Percentiles rank a stretch among this genome's conserved stretches.
Conservation (phyloP, 1,284 basidiomycete species). For the Phylloboletellus chloephorus region DNA sequence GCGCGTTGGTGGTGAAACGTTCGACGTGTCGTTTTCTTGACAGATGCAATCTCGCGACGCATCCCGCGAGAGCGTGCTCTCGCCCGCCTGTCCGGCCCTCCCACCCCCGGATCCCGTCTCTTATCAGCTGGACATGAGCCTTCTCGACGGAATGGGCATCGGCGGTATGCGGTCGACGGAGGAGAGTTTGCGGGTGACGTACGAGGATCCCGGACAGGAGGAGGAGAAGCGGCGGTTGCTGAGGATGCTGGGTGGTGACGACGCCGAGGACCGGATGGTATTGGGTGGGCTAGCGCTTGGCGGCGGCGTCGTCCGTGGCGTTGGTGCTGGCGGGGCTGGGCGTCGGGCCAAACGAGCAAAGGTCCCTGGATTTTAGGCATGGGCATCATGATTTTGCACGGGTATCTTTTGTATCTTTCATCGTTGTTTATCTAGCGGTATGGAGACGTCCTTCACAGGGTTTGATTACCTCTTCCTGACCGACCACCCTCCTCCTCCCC, state of each 20-base stretch:
- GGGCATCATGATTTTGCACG: no score
- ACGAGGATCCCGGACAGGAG: conserved; percentile 60
- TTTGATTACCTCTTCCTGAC: no score
- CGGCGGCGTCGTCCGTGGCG: not conserved
- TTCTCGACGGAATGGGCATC: conserved; percentile 23
- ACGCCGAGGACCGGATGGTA: not conserved
- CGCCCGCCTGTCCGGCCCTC: conserved; percentile 10
- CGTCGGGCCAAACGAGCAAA: conserved; percentile 19
- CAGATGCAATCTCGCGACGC: conserved; percentile 36
- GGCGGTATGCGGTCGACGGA: conserved; percentile 25
- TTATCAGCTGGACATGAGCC: conserved; percentile 30
- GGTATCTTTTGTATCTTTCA: no score
- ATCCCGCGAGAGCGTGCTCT: conserved; percentile 28
- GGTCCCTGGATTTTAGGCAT: conserved; percentile 9
- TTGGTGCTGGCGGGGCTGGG: not conserved
- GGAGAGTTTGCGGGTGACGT: conserved; percentile 51
- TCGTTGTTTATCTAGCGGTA: no score
- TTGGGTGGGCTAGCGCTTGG: no score
- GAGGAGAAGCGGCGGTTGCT: conserved; percentile 50
- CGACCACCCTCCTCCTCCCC: conserved; percentile 13
- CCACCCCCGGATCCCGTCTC: conserved; percentile 12
- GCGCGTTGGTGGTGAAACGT: conserved; percentile 5
- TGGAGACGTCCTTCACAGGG: no score
- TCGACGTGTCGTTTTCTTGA: not conserved
- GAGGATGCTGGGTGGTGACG: conserved; percentile 29